Percentiles rank a stretch among this genome's conserved stretches.
Evolutionary conservation across 1,139 yeast genomes (phyloP).

Genomic region (Yamadazyma friedrichii): DNA sequence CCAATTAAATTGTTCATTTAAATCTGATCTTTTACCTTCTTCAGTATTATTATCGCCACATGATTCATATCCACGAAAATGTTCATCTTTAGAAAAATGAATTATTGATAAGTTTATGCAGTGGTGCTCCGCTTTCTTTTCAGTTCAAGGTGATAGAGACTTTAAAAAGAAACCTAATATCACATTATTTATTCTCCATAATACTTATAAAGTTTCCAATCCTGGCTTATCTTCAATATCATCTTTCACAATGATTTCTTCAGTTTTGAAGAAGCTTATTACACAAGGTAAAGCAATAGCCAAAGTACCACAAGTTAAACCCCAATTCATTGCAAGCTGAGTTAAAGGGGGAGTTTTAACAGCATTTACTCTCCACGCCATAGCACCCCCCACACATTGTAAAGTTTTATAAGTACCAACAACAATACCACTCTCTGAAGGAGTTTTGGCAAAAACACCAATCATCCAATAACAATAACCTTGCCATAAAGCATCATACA

Average conservation of each 20-base stretch:
- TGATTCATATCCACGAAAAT: conserved; percentile 17
- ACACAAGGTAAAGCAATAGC: conserved; percentile 32
- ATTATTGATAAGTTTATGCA: no score
- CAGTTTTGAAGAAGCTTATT: conserved; percentile 2
- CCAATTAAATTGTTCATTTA: conserved; percentile 18
- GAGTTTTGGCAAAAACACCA: conserved; percentile 59
- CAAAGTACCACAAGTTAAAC: conserved; percentile 49
- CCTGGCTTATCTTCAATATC: conserved; percentile 1
- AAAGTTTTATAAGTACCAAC: conserved; percentile 64
- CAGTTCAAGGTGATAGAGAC: no score
- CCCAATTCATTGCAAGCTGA: conserved; percentile 59
- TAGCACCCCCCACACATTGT: conserved; percentile 64
- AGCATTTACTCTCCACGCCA: conserved; percentile 61
- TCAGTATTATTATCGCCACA: conserved; percentile 17
- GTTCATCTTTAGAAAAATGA: conserved; percentile 15
- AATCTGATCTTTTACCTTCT: conserved; percentile 14
- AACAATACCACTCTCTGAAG: conserved; percentile 55
- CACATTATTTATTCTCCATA: no score
- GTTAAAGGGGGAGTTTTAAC: conserved; percentile 36
- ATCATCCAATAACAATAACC: conserved; percentile 54
- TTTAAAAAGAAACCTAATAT: no score
- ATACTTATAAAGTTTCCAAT: no score
- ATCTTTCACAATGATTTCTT: conserved; percentile 8
- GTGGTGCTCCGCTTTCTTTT: no score
- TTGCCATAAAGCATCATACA: conserved; percentile 59